Evolutionary conservation across 2,329 filamentous ascomycete genomes (phyloP).

Genomic region (Talaromyces sp.): DNA sequence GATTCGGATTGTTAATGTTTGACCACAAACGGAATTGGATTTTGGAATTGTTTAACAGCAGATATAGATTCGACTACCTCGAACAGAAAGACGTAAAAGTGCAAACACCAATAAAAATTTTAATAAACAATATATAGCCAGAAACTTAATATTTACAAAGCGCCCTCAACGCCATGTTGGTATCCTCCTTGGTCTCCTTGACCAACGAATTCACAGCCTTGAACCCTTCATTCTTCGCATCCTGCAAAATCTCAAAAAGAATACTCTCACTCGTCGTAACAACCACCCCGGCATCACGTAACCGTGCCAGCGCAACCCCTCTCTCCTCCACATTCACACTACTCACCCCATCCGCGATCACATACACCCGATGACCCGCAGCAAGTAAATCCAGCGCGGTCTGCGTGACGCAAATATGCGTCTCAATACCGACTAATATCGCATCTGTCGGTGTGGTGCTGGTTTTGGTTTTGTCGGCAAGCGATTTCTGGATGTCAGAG

Average conservation of each 20-base stretch:
- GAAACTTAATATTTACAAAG: conserved; percentile 55
- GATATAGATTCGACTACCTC: not conserved
- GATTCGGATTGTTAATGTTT: conserved; percentile 27
- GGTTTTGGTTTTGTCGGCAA: conserved; percentile 9
- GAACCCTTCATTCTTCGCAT: conserved; percentile 67
- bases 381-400: conserved; percentile 76
- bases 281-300: conserved; percentile 69
- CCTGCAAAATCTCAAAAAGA: conserved; percentile 83
- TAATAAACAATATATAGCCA: not conserved
- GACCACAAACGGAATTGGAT: not conserved
- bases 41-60: not conserved
- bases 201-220: conserved; percentile 68
- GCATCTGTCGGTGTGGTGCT: conserved; percentile 56
- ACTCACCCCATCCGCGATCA: conserved; percentile 84
- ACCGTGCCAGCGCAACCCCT: conserved; percentile 66
- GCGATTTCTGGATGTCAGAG: conserved; percentile 52
- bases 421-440: conserved; percentile 84
- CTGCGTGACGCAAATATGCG: conserved; percentile 91
- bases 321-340: conserved; percentile 82
- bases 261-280: conserved; percentile 87
- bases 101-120: not conserved
- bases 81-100: not conserved
- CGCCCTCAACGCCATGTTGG: conserved; percentile 61
- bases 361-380: conserved; percentile 73
- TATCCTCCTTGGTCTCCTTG: conserved; percentile 68